A percentile compares a stretch with the other conserved stretches of the same genome.
These are phyloP conservation scores for Cymbopogon flexuosus DNA, from an alignment of 202 grass and related monocot genomes.

Conservation along the genomic window DNA sequence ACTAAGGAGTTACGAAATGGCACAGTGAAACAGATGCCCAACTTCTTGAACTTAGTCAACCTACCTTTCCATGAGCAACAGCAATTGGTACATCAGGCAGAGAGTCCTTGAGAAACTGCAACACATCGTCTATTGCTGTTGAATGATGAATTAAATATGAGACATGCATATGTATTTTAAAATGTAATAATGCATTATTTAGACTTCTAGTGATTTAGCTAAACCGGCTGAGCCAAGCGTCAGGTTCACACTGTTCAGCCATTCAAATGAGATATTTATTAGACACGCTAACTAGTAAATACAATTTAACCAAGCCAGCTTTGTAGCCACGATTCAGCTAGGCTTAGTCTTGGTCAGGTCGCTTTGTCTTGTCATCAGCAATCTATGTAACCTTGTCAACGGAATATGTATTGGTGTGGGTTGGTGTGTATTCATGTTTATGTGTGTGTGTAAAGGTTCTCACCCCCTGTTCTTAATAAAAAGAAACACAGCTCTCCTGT, in stretches of 20 bases:
- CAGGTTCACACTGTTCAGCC: too few species aligned
- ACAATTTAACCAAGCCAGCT: background rate
- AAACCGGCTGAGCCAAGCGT: background rate
- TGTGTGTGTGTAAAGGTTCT: background rate
- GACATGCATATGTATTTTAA: conserved; percentile 26
- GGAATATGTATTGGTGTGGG: background rate
- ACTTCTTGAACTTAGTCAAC: conserved; percentile 25
- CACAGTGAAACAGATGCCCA: background rate
- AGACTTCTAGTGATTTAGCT: background rate
- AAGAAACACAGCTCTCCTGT: background rate
- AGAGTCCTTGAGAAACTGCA: conserved; percentile 61
- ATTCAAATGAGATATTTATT: background rate
- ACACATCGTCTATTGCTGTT: conserved; percentile 79
- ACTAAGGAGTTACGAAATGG: background rate
- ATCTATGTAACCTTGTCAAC: background rate
- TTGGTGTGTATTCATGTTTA: background rate
- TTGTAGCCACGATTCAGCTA: background rate
- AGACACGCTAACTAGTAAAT: background rate
- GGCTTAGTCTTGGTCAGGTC: background rate
- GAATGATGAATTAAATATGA: conserved; percentile 37
- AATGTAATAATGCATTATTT: background rate
- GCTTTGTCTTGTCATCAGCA: background rate
- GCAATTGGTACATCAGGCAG: conserved; percentile 62
- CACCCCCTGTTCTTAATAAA: background rate
- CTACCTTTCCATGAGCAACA: conserved; percentile 86